These are phyloP conservation scores for Neurospora pannonica DNA, from an alignment of 495 filamentous ascomycete genomes.

Conservation along the genomic window DNA sequence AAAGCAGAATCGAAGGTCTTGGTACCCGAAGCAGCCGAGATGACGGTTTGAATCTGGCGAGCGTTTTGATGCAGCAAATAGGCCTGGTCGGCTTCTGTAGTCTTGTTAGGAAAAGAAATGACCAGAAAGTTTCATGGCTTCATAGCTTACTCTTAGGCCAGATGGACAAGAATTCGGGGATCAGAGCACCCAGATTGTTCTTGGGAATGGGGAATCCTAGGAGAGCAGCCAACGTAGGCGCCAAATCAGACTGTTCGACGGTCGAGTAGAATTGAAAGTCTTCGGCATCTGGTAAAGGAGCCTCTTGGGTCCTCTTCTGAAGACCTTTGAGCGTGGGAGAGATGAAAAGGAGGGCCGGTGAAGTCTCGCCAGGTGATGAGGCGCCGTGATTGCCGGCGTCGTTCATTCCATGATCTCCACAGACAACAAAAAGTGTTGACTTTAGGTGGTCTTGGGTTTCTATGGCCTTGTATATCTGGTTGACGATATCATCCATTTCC, in stretches of 20 bases:
- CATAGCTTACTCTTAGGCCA: conserved; percentile 49
- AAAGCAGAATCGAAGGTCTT: conserved; percentile 37
- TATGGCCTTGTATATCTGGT: conserved; percentile 66
- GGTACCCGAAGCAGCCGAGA: conserved; percentile 58
- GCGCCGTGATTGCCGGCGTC: conserved; percentile 96
- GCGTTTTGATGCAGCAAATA: conserved; percentile 67
- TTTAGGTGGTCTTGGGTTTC: conserved; percentile 56
- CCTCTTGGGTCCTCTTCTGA: conserved; percentile 29
- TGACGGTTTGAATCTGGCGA: conserved; percentile 63
- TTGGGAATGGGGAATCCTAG: conserved; percentile 83
- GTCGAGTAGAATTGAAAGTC: conserved; percentile 72
- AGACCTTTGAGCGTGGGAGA: conserved; percentile 70
- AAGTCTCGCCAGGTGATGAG: conserved; percentile 86
- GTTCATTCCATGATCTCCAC: conserved; percentile 98
- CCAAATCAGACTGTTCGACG: conserved; percentile 88
- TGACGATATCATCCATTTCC: conserved; percentile 87
- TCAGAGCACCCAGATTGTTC: conserved; percentile 87
- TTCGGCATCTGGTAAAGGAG: conserved; percentile 35
- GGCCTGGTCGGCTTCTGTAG: conserved; percentile 46
- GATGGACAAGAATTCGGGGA: conserved; percentile 64
- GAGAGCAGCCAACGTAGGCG: conserved; percentile 77
- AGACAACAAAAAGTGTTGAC: conserved; percentile 75
- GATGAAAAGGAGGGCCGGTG: conserved; percentile 82
- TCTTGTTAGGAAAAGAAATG: conserved; percentile 7
- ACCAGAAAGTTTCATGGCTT: too few species aligned